Evolutionary conservation across 495 filamentous ascomycete species (phyloP).

Genomic region (Penicillium riverlandense): DNA sequence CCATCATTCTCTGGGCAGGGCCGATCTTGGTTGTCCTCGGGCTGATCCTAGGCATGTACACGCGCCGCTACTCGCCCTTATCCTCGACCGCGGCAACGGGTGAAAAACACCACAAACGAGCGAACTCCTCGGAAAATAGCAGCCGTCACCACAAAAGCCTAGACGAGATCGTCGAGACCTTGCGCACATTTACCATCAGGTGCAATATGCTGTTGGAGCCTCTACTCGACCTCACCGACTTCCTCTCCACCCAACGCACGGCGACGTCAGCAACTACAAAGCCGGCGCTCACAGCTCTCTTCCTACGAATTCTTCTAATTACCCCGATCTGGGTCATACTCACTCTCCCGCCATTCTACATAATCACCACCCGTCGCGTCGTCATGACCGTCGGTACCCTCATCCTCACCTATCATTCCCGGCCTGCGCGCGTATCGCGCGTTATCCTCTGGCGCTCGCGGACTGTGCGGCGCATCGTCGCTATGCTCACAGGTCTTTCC

Average conservation of each 20-base stretch:
- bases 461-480: slow-evolving; percentile 56
- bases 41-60: slow-evolving; percentile 89
- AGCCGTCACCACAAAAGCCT: slow-evolving; percentile 76
- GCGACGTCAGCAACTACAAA: slow-evolving; percentile 87
- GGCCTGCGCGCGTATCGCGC: slow-evolving; percentile 75
- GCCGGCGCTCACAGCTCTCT: slow-evolving; percentile 84
- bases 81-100: slow-evolving; percentile 74
- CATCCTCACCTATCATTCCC: slow-evolving; percentile 82
- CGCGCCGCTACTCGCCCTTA: slow-evolving; percentile 78
- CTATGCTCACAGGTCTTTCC: slow-evolving; percentile 69
- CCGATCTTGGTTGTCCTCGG: slow-evolving; percentile 72
- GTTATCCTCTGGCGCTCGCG: slow-evolving; percentile 86
- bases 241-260: slow-evolving; percentile 83
- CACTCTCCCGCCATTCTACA: slow-evolving; percentile 70
- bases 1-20: slow-evolving; percentile 68
- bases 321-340: slow-evolving; percentile 82
- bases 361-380: slow-evolving; percentile 83
- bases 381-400: slow-evolving; percentile 74
- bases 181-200: slow-evolving; percentile 78
- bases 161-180: slow-evolving; percentile 91
- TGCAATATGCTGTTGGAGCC: slow-evolving; percentile 92
- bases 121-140: slow-evolving; percentile 47
- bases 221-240: slow-evolving; percentile 79
- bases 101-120: slow-evolving; percentile 43
- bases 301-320: slow-evolving; percentile 80